phyloP scores from a whole-genome alignment of 164 flowering plant genomes.

The Cinnamomum micranthum region DNA sequence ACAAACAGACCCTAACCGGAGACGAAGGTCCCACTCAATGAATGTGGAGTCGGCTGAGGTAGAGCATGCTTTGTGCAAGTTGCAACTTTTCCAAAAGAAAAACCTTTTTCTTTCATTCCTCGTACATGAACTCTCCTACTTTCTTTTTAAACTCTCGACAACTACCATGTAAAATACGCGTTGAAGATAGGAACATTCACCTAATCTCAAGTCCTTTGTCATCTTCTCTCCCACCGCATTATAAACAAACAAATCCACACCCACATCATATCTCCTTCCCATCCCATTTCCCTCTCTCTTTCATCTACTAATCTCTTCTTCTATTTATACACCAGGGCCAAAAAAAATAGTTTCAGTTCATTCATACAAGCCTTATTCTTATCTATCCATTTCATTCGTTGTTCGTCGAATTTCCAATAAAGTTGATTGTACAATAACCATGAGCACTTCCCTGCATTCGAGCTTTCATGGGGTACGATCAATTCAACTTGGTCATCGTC shows the following conservation, averaged over 20 bases:
- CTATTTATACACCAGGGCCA: too few species aligned
- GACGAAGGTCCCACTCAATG: too few species aligned
- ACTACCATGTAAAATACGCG: conserved; percentile 4
- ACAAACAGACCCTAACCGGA: too few species aligned
- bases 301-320: neutral
- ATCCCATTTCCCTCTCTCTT: neutral
- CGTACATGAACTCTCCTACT: neutral
- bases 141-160: neutral
- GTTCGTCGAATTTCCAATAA: too few species aligned
- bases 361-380: neutral
- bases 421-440: neutral
- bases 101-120: too few species aligned
- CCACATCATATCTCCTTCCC: neutral
- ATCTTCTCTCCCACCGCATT: neutral
- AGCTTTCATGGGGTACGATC: neutral
- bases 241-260: neutral
- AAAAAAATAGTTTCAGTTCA: neutral
- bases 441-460: neutral
- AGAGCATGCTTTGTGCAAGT: too few species aligned
- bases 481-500: neutral
- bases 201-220: neutral
- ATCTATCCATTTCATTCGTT: too few species aligned
- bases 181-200: neutral
- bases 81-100: too few species aligned
- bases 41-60: too few species aligned